Evolutionary conservation across 2,329 filamentous ascomycete genomes (phyloP), one percentile per base, ranked within the genome.

Genomic region (Aspergillus arachidicola): DNA sequence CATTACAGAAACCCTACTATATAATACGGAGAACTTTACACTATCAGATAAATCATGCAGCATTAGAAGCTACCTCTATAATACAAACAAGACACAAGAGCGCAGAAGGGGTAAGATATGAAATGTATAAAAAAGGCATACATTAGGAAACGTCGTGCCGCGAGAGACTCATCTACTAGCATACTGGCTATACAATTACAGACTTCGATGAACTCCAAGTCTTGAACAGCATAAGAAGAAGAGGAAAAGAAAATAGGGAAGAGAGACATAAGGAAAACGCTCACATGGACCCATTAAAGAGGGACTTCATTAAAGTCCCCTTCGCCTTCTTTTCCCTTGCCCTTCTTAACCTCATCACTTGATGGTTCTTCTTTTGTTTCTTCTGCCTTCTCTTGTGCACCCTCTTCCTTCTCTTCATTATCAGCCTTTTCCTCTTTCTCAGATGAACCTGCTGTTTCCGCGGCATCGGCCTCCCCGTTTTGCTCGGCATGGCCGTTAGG

Each of bases 251-350:
- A 61, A 67, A 59, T 21, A 61, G 28, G n/a, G 65, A 64, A 62
- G 61, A 43, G 59, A 53, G 65, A 66, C 58, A 61, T 58, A 38
- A 64, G 46, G 30, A 64, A 58, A 64, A 60, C 50, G 61, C 66
- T 38, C 45, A 36, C 53, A 26, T 55, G 32, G 51, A 30, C 46
- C 21, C 48, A 64, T 69, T 67, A 76, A 56, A 77, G 70, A 36
- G 75, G 73, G 19, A 77, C 73, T 67, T 77, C 74, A 34, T 75
- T 76, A 57, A 77, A 76, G 59, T 76, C 74, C 6, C 72, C 66
- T 50, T 76, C 74, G 16, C 71, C 67, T 63, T 76, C 73, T 61
- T 75, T 76, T 32, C 68, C 66, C 61, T 76, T 76, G 38, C 63
- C 62, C 64, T 75, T 75, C 3, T 64, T 61, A n/a, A 48, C 63